These are phyloP conservation scores for Rhododendron williamsianum DNA, from an alignment of 148 eudicot species.

Conservation along the genomic window DNA sequence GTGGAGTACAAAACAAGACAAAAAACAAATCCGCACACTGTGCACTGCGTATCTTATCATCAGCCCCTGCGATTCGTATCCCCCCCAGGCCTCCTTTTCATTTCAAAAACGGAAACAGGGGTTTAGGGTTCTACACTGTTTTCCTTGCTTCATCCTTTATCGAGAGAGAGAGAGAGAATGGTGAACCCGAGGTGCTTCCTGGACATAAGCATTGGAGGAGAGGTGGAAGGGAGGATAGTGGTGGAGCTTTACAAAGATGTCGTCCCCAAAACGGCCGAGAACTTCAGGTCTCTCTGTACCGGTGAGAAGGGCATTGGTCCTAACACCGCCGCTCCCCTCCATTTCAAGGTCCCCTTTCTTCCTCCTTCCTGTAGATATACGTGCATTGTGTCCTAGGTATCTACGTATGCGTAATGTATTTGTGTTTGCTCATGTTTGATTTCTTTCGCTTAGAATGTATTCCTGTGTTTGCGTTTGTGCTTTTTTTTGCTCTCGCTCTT, in stretches of 20 bases:
- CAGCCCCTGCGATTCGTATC: background rate
- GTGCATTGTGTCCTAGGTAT: background rate
- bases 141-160: background rate
- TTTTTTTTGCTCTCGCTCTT: background rate
- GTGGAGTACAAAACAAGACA: background rate
- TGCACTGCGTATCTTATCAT: background rate
- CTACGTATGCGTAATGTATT: background rate
- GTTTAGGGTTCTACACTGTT: slow-evolving; percentile 6
- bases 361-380: background rate
- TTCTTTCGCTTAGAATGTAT: background rate
- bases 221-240: slow-evolving; percentile 64
- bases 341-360: background rate
- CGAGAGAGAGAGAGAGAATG: slow-evolving; percentile 20
- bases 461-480: background rate
- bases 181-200: slow-evolving; percentile 47
- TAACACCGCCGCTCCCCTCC: background rate
- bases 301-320: slow-evolving; percentile 10
- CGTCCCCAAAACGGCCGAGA: slow-evolving; percentile 75
- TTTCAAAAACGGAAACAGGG: slow-evolving; percentile 17
- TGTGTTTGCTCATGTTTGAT: background rate
- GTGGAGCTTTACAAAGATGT: slow-evolving; percentile 60
- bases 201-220: slow-evolving; percentile 77
- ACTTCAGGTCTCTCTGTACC: slow-evolving; percentile 74
- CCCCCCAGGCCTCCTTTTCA: background rate
- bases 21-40: background rate